phyloP scores from a whole-genome alignment of 78 protist species.

The Emiliania huxleyi region DNA sequence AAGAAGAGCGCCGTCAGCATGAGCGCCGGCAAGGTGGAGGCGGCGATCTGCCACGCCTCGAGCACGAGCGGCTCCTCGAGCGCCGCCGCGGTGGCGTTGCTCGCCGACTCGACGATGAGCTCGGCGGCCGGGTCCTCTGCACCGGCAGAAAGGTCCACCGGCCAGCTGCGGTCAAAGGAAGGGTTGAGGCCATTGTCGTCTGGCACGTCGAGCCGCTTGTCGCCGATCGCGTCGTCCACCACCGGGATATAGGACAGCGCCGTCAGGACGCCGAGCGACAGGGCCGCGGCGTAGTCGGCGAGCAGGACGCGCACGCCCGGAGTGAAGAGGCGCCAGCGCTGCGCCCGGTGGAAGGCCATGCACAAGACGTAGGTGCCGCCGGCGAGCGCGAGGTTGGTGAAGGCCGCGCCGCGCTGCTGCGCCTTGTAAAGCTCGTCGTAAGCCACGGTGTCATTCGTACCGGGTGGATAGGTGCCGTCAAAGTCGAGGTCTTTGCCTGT shows the following conservation, averaged over 20 bases:
- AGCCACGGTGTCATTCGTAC: too few relatives aligned
- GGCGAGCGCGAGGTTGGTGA: background rate
- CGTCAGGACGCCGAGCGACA: background rate
- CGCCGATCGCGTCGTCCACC: background rate
- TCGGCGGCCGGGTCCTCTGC: background rate
- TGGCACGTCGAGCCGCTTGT: background rate
- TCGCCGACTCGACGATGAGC: background rate
- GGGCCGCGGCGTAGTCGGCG: background rate
- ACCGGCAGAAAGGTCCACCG: too few relatives aligned
- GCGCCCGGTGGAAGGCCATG: background rate
- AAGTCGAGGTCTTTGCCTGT: too few relatives aligned
- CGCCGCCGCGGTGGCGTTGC: background rate
- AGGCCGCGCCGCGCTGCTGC: background rate
- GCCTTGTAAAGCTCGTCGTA: too few relatives aligned
- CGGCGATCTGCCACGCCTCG: background rate
- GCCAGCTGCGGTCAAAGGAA: background rate
- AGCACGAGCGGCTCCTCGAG: background rate
- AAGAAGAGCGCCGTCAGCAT: background rate
- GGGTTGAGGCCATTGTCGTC: background rate
- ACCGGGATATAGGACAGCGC: background rate
- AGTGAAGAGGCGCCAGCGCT: background rate
- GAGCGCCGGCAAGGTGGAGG: constrained; percentile 1
- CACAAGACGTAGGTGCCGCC: background rate
- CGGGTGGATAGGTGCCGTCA: too few relatives aligned
- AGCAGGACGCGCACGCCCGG: background rate